These are phyloP conservation scores for Chenopodium album DNA, from an alignment of 148 eudicot species.

Conservation along the genomic window DNA sequence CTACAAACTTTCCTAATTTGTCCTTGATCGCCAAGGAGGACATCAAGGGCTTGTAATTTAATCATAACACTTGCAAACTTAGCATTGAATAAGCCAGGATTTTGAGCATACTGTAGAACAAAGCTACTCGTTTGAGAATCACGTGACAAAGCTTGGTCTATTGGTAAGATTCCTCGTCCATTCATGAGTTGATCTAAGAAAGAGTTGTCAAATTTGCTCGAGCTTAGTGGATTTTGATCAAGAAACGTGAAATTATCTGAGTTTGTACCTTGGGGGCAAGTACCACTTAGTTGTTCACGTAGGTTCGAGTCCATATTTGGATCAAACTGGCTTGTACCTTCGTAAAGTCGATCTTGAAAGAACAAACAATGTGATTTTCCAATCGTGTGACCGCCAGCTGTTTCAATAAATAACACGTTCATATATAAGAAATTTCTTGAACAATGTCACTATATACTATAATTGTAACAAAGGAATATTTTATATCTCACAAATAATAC, in stretches of 20 bases:
- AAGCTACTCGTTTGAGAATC: conserved; percentile 5
- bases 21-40: conserved; percentile 44
- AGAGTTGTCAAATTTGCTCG: conserved; percentile 30
- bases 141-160: conserved; percentile 25
- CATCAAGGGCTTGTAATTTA: conserved; percentile 27
- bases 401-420: no score
- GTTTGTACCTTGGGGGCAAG: conserved; percentile 18
- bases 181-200: conserved; percentile 22
- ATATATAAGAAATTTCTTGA: no score
- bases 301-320: conserved; percentile 26
- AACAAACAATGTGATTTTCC: conserved; percentile 46
- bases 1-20: conserved; percentile 49
- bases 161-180: conserved; percentile 20
- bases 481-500: no score
- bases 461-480: no score
- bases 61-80: conserved; percentile 22
- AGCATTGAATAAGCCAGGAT: conserved; percentile 15
- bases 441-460: no score
- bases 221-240: conserved; percentile 17
- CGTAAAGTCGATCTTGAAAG: conserved; percentile 38
- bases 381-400: conserved; percentile 47
- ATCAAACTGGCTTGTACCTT: conserved; percentile 35
- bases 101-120: conserved; percentile 20
- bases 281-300: neutral
- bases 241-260: conserved; percentile 25